Conservation (phyloP, 257 asterid genomes). For the Eustoma russellianum region DNA sequence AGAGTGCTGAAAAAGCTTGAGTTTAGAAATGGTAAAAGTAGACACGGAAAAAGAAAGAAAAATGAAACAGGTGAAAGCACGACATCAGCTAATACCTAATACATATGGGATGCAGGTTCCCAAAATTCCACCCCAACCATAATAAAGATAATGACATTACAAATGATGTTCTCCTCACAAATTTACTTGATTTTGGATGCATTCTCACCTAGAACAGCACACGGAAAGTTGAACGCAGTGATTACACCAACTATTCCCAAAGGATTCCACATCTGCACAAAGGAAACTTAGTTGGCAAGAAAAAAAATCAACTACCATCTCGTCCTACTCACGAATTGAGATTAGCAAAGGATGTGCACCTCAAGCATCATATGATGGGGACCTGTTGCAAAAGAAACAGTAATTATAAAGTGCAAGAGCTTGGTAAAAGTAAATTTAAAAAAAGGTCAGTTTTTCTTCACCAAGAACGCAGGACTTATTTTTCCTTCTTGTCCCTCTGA, state of each 20-base stretch:
- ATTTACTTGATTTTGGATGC: too few species aligned
- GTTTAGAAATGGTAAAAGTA: too few species aligned
- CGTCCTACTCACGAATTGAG: neutral
- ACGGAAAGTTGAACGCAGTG: conserved; percentile 97
- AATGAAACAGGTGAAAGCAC: too few species aligned
- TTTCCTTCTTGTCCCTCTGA: too few species aligned
- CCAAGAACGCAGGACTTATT: too few species aligned
- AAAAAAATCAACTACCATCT: conserved; percentile 2
- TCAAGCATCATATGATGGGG: conserved; percentile 97
- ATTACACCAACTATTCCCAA: conserved; percentile 92
- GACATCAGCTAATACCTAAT: too few species aligned
- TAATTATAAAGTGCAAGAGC: neutral
- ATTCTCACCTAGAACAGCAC: conserved; percentile 93
- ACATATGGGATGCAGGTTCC: too few species aligned
- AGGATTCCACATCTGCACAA: conserved; percentile 92
- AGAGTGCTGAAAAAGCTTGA: too few species aligned
- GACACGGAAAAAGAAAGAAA: too few species aligned
- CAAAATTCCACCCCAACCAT: neutral
- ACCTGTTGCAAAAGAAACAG: conserved; percentile 46
- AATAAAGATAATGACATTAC: neutral
- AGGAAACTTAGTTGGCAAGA: conserved; percentile 5
- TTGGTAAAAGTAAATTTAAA: too few species aligned
- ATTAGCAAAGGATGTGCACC: conserved; percentile 41
- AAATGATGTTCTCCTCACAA: neutral
- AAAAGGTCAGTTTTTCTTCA: too few species aligned